A percentile compares a stretch with the other conserved stretches of the same genome.
Conservation (phyloP, 2,329 filamentous ascomycete genomes). For the Aspergillus luchuensis region DNA sequence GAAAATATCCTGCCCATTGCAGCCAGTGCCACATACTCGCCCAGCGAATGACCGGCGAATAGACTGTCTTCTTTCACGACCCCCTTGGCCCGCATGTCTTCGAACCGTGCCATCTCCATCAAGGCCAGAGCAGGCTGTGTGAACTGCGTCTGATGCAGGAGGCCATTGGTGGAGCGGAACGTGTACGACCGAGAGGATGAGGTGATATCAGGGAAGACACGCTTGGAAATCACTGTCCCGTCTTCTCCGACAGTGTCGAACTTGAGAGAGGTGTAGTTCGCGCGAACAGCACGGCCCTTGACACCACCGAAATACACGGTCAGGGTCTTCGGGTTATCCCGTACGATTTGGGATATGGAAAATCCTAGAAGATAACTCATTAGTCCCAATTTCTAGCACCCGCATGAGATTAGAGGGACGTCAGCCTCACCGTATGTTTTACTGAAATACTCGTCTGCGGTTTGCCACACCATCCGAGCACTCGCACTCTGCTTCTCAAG, state of each 20-base stretch:
- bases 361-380: conserved; percentile 50
- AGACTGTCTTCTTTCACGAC: conserved; percentile 89
- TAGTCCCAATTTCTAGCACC: not conserved
- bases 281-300: conserved; percentile 88
- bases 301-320: conserved; percentile 95
- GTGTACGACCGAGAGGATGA: conserved; percentile 91
- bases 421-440: conserved; percentile 72
- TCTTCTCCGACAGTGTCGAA: conserved; percentile 59
- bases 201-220: conserved; percentile 93
- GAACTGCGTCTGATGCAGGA: conserved; percentile 93
- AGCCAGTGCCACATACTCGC: conserved; percentile 93
- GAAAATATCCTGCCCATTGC: conserved; percentile 95
- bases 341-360: conserved; percentile 93
- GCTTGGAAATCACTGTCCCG: conserved; percentile 64
- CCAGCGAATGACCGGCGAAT: conserved; percentile 93
- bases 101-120: conserved; percentile 98
- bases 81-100: conserved; percentile 94
- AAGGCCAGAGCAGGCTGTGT: conserved; percentile 92
- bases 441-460: conserved; percentile 94
- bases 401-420: not conserved
- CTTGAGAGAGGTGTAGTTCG: conserved; percentile 96
- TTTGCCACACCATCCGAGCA: conserved; percentile 95
- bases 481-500: conserved; percentile 86
- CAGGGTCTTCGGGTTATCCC: conserved; percentile 96
- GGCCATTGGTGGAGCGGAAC: conserved; percentile 85